These are phyloP conservation scores for Jamesozyma gamospora DNA, from an alignment of 805 yeast species.

Conservation along the genomic window DNA sequence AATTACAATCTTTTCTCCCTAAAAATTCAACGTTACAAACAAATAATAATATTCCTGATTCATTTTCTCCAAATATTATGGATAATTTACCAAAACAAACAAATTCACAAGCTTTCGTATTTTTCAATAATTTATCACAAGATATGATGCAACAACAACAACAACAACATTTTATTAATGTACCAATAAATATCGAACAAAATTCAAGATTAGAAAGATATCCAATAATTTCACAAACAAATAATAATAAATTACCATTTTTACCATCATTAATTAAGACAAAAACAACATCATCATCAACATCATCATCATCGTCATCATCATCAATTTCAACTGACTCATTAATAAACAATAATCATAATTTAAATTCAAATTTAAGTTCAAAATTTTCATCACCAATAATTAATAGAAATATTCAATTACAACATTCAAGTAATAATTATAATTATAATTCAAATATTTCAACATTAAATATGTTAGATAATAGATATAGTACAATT, in stretches of 20 bases:
- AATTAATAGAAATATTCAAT: background rate
- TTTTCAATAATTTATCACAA: constrained; percentile 6
- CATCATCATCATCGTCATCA: too few species aligned
- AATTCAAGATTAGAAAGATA: constrained; percentile 1
- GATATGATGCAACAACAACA: constrained; percentile 1
- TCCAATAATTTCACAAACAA: constrained; percentile 4
- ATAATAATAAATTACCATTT: background rate
- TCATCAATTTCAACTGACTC: background rate
- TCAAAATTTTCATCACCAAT: background rate
- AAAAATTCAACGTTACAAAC: background rate
- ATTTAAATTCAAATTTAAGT: background rate
- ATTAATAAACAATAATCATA: too few species aligned
- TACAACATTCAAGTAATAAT: background rate
- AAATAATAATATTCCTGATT: too few species aligned
- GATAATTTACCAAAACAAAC: constrained; percentile 3
- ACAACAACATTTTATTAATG: constrained; percentile 1
- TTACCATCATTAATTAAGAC: constrained; percentile 6
- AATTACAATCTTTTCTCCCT: constrained; percentile 7
- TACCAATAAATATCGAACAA: background rate
- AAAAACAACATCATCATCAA: too few species aligned
- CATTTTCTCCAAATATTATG: background rate
- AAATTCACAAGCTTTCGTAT: constrained; percentile 2
- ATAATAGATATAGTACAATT: constrained; percentile 10
- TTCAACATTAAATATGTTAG: constrained; percentile 2
- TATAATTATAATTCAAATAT: too few species aligned